phyloP scores from a whole-genome alignment of 148 eudicot genomes.

The Simmondsia chinensis region DNA sequence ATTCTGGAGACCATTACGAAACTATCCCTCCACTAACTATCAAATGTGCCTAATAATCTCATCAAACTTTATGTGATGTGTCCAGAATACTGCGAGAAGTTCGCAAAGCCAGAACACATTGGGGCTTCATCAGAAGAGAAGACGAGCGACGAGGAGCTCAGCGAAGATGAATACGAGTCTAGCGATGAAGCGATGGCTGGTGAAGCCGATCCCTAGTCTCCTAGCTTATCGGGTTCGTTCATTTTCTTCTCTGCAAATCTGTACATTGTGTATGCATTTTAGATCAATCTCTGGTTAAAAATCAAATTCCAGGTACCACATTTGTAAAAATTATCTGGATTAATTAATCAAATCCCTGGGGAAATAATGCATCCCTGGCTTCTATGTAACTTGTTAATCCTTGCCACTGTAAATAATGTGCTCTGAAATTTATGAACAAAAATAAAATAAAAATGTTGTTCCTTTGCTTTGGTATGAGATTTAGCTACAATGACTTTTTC shows the following conservation, averaged over 20 bases:
- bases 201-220: conserved; percentile 36
- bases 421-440: background rate
- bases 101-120: conserved; percentile 60
- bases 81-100: conserved; percentile 62
- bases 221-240: background rate
- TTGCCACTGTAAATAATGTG: conserved; percentile 22
- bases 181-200: conserved; percentile 59
- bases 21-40: no score
- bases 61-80: background rate
- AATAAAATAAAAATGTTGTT: background rate
- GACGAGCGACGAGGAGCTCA: conserved; percentile 51
- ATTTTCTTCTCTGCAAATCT: conserved; percentile 13
- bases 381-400: conserved; percentile 11
- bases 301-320: conserved; percentile 7
- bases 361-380: conserved; percentile 1
- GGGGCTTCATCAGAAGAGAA: conserved; percentile 44
- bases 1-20: no score
- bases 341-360: conserved; percentile 2
- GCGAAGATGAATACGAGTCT: conserved; percentile 40
- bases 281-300: conserved; percentile 15
- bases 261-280: conserved; percentile 40
- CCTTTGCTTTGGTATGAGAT: no score
- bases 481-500: no score
- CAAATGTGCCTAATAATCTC: background rate
- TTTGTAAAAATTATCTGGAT: conserved; percentile 18